Evolutionary conservation across 2,329 filamentous ascomycete species (phyloP).

Genomic region (Seiridium unicorne): DNA sequence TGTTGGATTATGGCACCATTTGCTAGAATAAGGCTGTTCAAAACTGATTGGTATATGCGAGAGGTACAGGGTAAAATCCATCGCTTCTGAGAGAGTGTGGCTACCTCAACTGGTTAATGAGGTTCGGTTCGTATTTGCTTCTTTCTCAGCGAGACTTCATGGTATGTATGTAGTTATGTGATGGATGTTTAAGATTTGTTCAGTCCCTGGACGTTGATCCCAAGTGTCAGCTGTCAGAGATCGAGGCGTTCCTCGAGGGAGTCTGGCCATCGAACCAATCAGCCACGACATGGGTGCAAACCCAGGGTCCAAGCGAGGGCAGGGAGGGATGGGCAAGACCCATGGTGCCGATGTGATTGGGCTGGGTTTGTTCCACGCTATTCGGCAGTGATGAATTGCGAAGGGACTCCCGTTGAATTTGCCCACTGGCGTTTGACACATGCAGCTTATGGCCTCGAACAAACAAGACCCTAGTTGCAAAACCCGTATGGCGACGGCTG

Average conservation of each 20-base stretch:
- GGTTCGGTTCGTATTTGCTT: background rate
- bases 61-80: too few relatives aligned
- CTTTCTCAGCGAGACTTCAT: background rate
- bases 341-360: background rate
- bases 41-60: too few relatives aligned
- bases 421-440: too few relatives aligned
- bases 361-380: background rate
- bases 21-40: too few relatives aligned
- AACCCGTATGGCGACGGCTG: too few relatives aligned
- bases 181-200: background rate
- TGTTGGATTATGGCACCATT: too few relatives aligned
- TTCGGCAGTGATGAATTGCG: too few relatives aligned
- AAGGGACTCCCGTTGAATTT: too few relatives aligned
- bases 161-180: background rate
- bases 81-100: background rate
- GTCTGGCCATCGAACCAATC: slow-evolving; percentile 5
- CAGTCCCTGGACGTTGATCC: background rate
- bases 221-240: background rate
- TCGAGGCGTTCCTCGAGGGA: background rate
- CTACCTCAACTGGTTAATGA: background rate
- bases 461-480: too few relatives aligned
- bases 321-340: background rate
- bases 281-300: background rate
- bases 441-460: too few relatives aligned
- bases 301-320: background rate